These are phyloP conservation scores for Anaeromyces robustus DNA, from an alignment of 192 early-diverging fungal genomes.

Conservation along the genomic window DNA sequence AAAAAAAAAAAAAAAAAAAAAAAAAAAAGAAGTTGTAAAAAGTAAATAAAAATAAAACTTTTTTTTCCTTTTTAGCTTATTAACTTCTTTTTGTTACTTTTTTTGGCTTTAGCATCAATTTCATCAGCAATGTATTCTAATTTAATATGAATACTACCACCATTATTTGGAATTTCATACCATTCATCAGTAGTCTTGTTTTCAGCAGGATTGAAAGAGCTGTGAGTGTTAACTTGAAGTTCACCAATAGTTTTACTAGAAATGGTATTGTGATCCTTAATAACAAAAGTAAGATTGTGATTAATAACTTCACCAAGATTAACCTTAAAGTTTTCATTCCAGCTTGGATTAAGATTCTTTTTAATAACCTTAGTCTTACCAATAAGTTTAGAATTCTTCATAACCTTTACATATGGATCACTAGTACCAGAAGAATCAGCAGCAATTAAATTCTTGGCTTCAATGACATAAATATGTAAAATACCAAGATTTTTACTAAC, in stretches of 20 bases:
- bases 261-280: conserved; percentile 57
- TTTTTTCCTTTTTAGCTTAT: neutral
- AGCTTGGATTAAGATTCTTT: conserved; percentile 48
- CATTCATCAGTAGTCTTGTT: neutral
- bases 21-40: neutral
- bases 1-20: too few species aligned
- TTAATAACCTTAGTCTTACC: conserved; percentile 51
- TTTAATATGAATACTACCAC: neutral
- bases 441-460: conserved; percentile 40
- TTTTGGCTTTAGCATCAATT: neutral
- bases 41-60: too few species aligned
- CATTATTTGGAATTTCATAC: neutral
- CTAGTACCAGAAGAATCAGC: conserved; percentile 55
- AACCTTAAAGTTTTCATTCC: conserved; percentile 27
- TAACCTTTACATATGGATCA: conserved; percentile 55
- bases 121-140: neutral
- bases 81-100: neutral
- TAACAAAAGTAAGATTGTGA: conserved; percentile 28
- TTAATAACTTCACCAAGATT: conserved; percentile 7
- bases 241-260: neutral
- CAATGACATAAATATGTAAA: conserved; percentile 37
- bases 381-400: neutral
- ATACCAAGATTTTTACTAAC: conserved; percentile 34
- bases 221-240: neutral
- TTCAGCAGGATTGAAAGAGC: neutral